Evolutionary conservation across 257 asterid species (phyloP).

Genomic region (Verbascum thapsus): DNA sequence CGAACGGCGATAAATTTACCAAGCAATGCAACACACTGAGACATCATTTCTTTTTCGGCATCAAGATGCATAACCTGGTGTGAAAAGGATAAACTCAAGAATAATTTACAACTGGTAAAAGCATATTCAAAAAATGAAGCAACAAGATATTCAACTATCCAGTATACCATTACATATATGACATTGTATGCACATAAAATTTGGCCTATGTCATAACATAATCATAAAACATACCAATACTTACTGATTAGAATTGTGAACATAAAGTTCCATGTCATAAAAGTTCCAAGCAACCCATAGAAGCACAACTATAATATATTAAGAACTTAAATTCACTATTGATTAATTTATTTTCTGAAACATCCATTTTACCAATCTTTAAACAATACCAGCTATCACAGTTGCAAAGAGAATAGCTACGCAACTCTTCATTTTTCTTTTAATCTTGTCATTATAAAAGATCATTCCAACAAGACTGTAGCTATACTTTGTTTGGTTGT

Average conservation of each 20-base stretch:
- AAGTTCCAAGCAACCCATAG: too few species aligned
- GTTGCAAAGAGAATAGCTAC: neutral
- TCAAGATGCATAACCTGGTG: slow-evolving; percentile 86
- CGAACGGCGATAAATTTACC: slow-evolving; percentile 89
- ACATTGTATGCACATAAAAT: too few species aligned
- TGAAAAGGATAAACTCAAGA: slow-evolving; percentile 1
- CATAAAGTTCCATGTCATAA: too few species aligned
- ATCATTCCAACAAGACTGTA: neutral
- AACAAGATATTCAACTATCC: neutral
- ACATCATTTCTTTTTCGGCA: slow-evolving; percentile 91
- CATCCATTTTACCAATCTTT: neutral
- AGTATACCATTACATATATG: neutral
- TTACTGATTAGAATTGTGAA: too few species aligned
- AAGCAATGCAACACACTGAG: slow-evolving; percentile 86
- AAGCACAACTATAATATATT: too few species aligned
- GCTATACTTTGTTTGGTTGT: neutral
- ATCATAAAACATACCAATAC: too few species aligned
- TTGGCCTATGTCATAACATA: too few species aligned
- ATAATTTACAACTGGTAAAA: slow-evolving; percentile 12
- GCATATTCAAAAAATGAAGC: neutral
- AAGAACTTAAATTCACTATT: neutral
- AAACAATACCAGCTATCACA: neutral
- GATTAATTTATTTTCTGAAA: neutral
- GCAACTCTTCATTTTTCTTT: neutral
- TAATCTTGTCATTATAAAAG: neutral